Base-by-base conservation (phyloP, 2,329 filamentous ascomycete species). In the Chaetoscypha palmicola region DNA sequence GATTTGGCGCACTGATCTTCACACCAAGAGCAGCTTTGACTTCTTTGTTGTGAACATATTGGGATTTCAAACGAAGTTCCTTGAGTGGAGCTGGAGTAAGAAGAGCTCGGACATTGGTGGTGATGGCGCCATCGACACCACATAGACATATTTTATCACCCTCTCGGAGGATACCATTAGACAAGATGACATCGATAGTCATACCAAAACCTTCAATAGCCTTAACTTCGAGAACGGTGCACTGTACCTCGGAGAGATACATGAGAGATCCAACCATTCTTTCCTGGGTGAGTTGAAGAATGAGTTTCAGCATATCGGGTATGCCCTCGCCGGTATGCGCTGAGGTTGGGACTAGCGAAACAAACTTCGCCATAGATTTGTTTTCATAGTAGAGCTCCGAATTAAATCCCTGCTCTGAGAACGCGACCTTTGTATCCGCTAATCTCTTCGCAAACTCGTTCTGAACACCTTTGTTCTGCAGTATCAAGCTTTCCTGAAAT, bases 271-370 rank as follows among this genome's bases (percentile, higher is more conserved):
- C 87, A 35, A 92, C 91, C 88, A 98, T 97, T 59, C 92, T 86
- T 70, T 97, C 90, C 68, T 98, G 94, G 1, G 90, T 95, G 46
- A 98, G 76, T 58, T 86, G 81, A 38, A 94, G 71, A 55, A 98
- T 85, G 48, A 98, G 81, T 77, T 95, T 98, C 59, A 98, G 73
- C 89, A 98, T 91, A 66, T 98, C 92, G 19, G 92, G 92, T 55
- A 98, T 91, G 80, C 92, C 92, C 70, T 98, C 92, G 58, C 92
- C 94, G n/a, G 92, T 97, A 67, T 95, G 88, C 12, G 94, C 94
- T 2, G 92, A 97, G 3, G 94, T 98, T 31, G 92, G 92, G 41
- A 96, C 88, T 47, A 98, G 76, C n/a, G 92, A 98, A 46, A 98
- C 92, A 60, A 82, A 86, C 63, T 83, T 85, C 49, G 90, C 81